These are phyloP conservation scores for Xylariaceae sp. DNA, from an alignment of 2,329 filamentous ascomycete species.

Conservation along the genomic window DNA sequence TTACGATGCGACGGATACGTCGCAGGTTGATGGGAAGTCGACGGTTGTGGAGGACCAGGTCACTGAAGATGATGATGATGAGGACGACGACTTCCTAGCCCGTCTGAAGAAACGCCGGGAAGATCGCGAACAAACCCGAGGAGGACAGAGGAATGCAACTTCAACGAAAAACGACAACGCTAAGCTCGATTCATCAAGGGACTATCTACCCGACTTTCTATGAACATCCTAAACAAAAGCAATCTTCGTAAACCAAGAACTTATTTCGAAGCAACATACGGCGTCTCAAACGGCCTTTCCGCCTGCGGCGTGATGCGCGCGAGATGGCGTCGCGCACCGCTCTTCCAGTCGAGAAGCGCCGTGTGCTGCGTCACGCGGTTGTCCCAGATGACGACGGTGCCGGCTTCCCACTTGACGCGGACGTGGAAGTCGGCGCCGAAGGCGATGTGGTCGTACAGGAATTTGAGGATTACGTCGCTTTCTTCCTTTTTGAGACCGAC, in stretches of 20 bases:
- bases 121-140: constrained; percentile 22
- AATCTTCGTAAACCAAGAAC: not conserved
- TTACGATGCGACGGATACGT: not conserved
- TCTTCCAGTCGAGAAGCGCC: constrained; percentile 76
- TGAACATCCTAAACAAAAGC: constrained; percentile 6
- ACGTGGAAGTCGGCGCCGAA: constrained; percentile 67
- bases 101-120: constrained; percentile 25
- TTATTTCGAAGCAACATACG: constrained; percentile 26
- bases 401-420: constrained; percentile 69
- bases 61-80: constrained; percentile 19
- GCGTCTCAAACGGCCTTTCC: constrained; percentile 70
- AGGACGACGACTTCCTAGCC: constrained; percentile 24
- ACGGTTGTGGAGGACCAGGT: constrained; percentile 3
- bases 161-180: constrained; percentile 10
- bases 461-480: constrained; percentile 70
- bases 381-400: constrained; percentile 84
- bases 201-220: constrained; percentile 28
- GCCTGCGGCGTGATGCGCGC: constrained; percentile 80
- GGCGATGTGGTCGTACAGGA: constrained; percentile 70
- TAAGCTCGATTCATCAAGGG: constrained; percentile 12
- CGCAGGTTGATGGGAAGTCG: not conserved
- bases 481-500: constrained; percentile 84
- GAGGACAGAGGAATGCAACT: constrained; percentile 21
- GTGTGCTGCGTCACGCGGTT: constrained; percentile 76
- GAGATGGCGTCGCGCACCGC: constrained; percentile 70